These are phyloP conservation scores for Apiotrichum brassicae DNA, from an alignment of 1,284 basidiomycete genomes.

Conservation along the genomic window DNA sequence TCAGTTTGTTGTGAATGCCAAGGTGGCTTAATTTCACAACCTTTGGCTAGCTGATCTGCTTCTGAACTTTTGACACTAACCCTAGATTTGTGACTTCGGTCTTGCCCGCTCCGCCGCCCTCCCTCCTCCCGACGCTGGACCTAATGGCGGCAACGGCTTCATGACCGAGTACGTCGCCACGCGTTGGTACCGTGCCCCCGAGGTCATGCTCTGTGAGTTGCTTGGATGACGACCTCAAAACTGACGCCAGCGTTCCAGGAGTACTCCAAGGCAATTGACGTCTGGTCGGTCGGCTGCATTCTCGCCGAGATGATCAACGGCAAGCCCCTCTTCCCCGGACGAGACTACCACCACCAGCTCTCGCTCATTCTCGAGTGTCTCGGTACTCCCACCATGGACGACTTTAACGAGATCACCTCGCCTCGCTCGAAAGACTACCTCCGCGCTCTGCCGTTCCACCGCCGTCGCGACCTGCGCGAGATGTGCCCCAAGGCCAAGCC, in stretches of 20 bases:
- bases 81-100: constrained; percentile 80
- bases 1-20: too few relatives aligned
- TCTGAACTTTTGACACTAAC: constrained; percentile 1
- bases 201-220: constrained; percentile 73
- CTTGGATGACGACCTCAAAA: background rate
- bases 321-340: constrained; percentile 81
- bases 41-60: too few relatives aligned
- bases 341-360: constrained; percentile 51
- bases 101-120: constrained; percentile 70
- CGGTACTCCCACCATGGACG: constrained; percentile 56
- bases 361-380: constrained; percentile 56
- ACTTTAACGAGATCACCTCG: constrained; percentile 64
- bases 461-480: constrained; percentile 66
- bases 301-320: constrained; percentile 90
- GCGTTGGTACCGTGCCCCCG: constrained; percentile 88
- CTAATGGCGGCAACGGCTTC: constrained; percentile 75
- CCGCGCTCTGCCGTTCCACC: constrained; percentile 83
- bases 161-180: constrained; percentile 95
- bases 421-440: constrained; percentile 57
- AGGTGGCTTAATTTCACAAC: too few relatives aligned
- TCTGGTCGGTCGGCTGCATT: constrained; percentile 91
- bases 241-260: constrained; percentile 64
- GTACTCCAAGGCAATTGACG: constrained; percentile 85
- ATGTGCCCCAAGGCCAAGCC: constrained; percentile 80
- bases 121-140: constrained; percentile 67